Conservation (phyloP, 768 basidiomycete genomes). For the Mycena kentingensis region DNA sequence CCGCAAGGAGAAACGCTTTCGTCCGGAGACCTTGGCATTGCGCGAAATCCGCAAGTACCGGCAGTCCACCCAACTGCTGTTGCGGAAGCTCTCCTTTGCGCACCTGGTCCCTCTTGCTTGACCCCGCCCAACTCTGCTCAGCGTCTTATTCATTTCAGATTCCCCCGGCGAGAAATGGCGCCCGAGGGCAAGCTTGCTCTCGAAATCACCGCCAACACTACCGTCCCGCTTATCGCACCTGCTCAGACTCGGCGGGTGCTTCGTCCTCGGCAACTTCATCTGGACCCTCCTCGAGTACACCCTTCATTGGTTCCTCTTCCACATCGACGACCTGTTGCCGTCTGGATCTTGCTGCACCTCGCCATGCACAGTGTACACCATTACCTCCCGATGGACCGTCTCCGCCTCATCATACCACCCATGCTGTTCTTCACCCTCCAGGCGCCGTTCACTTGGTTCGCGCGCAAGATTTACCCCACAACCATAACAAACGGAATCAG, state of each 20-base stretch:
- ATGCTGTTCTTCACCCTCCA: slow-evolving; percentile 74
- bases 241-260: slow-evolving; percentile 64
- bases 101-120: too few relatives aligned
- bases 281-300: slow-evolving; percentile 96
- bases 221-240: too few relatives aligned
- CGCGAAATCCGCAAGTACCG: too few relatives aligned
- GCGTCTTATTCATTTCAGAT: too few relatives aligned
- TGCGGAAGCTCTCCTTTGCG: too few relatives aligned
- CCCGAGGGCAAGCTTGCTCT: too few relatives aligned
- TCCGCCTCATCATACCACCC: slow-evolving; percentile 98
- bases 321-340: slow-evolving; percentile 85
- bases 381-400: slow-evolving; percentile 92
- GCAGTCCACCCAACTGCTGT: too few relatives aligned
- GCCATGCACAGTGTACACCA: slow-evolving; percentile 95
- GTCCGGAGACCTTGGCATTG: too few relatives aligned
- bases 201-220: too few relatives aligned
- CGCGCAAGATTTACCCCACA: slow-evolving; percentile 77
- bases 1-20: too few relatives aligned
- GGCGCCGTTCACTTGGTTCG: slow-evolving; percentile 85
- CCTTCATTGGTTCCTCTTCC: slow-evolving; percentile 96
- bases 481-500: slow-evolving; percentile 91
- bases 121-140: too few relatives aligned
- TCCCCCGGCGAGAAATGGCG: too few relatives aligned
- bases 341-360: slow-evolving; percentile 86
- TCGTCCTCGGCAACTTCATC: slow-evolving; percentile 81